Evolutionary conservation across 768 basidiomycete species (phyloP).

Genomic region (Termitomyces sp.): DNA sequence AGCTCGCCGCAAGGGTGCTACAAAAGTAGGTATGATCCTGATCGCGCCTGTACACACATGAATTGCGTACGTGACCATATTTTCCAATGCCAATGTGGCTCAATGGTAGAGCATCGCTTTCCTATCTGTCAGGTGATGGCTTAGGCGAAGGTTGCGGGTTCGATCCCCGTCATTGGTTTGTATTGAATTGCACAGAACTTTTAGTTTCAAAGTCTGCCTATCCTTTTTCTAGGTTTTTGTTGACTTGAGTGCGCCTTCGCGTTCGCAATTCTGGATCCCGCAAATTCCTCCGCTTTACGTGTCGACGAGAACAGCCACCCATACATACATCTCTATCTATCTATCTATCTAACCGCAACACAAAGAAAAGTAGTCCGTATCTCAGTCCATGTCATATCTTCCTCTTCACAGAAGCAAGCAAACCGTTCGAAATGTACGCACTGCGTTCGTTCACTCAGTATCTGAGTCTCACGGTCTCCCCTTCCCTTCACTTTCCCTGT

Average conservation of each 20-base stretch:
- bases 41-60: too few relatives aligned
- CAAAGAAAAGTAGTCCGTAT: not conserved
- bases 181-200: too few relatives aligned
- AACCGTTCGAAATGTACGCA: not conserved
- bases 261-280: too few relatives aligned
- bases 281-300: too few relatives aligned
- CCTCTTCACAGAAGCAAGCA: too few relatives aligned
- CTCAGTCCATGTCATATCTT: not conserved
- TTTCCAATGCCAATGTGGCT: constrained; percentile 6
- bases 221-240: too few relatives aligned
- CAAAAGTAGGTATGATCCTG: too few relatives aligned
- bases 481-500: not conserved
- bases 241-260: too few relatives aligned
- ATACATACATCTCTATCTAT: not conserved
- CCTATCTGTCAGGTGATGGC: not conserved
- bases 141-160: constrained; percentile 11
- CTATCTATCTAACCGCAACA: not conserved
- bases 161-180: constrained; percentile 9
- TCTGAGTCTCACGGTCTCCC: not conserved
- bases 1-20: too few relatives aligned
- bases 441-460: not conserved
- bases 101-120: constrained; percentile 10
- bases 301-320: not conserved
- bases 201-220: too few relatives aligned
- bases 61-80: too few relatives aligned